Conservation (phyloP, 768 basidiomycete genomes). For the Kwoniella sp. region DNA sequence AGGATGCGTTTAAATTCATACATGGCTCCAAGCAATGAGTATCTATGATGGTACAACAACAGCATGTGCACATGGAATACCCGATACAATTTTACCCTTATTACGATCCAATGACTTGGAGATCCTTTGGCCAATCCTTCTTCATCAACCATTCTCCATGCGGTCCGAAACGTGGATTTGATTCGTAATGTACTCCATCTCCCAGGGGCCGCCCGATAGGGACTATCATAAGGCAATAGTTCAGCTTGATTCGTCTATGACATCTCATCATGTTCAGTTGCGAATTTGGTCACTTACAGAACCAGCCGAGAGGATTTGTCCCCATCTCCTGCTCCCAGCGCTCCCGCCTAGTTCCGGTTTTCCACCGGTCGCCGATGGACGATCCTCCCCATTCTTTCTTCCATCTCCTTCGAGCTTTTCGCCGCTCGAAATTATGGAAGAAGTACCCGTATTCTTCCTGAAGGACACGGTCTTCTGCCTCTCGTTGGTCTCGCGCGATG, state of each 20-base stretch:
- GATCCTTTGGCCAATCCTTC: slow-evolving; percentile 50
- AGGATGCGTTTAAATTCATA: neutral
- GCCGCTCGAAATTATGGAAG: slow-evolving; percentile 55
- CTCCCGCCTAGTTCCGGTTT: slow-evolving; percentile 64
- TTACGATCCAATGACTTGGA: neutral
- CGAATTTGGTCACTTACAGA: slow-evolving; percentile 72
- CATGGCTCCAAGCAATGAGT: neutral
- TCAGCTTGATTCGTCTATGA: slow-evolving; percentile 9
- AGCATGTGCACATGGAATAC: no score
- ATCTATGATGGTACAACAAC: neutral
- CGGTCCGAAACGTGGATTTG: slow-evolving; percentile 53
- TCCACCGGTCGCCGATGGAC: slow-evolving; percentile 80
- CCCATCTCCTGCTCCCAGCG: slow-evolving; percentile 90
- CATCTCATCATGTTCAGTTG: no score
- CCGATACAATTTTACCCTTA: no score
- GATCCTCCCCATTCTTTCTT: slow-evolving; percentile 79
- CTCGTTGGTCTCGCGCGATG: slow-evolving; percentile 63
- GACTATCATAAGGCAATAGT: slow-evolving; percentile 27
- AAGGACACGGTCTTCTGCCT: slow-evolving; percentile 65
- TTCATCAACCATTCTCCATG: slow-evolving; percentile 53
- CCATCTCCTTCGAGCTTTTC: slow-evolving; percentile 60
- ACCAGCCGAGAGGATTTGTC: slow-evolving; percentile 67
- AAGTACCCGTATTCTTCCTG: slow-evolving; percentile 63
- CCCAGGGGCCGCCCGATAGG: slow-evolving; percentile 51
- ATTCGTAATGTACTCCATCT: slow-evolving; percentile 49